Conservation (phyloP, 306 rosid genomes). For the Cotoneaster glaucophyllus region DNA sequence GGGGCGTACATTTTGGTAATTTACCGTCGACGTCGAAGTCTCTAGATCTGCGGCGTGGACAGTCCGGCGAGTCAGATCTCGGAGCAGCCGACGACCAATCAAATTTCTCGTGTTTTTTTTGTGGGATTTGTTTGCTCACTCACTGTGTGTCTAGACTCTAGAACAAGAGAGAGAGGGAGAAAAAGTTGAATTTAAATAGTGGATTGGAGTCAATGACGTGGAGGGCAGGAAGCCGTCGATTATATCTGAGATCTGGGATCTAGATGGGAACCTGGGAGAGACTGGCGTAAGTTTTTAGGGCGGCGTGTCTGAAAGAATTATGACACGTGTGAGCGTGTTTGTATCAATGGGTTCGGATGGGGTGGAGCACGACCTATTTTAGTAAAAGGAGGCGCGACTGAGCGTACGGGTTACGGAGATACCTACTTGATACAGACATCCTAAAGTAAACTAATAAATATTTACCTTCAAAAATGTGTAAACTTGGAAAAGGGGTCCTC, state of each 20-base stretch:
- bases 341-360: not conserved
- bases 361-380: not conserved
- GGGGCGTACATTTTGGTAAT: not conserved
- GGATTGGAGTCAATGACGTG: constrained; percentile 9
- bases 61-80: constrained; percentile 9
- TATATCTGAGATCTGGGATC: constrained; percentile 9
- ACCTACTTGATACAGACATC: not conserved
- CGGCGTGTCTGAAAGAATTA: not conserved
- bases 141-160: not conserved
- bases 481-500: no score
- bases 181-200: constrained; percentile 7
- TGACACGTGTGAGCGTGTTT: not conserved
- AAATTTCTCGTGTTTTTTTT: not conserved
- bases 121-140: not conserved
- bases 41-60: constrained; percentile 37
- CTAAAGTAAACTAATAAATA: not conserved
- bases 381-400: not conserved
- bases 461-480: no score
- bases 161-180: no score
- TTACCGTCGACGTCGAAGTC: constrained; percentile 5
- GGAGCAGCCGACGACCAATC: not conserved
- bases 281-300: not conserved
- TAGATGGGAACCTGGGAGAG: not conserved
- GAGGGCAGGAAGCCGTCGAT: constrained; percentile 6
- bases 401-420: constrained; percentile 17